Conservation (phyloP, 208 protist genomes). For the Endotrypanum monterogeii region DNA sequence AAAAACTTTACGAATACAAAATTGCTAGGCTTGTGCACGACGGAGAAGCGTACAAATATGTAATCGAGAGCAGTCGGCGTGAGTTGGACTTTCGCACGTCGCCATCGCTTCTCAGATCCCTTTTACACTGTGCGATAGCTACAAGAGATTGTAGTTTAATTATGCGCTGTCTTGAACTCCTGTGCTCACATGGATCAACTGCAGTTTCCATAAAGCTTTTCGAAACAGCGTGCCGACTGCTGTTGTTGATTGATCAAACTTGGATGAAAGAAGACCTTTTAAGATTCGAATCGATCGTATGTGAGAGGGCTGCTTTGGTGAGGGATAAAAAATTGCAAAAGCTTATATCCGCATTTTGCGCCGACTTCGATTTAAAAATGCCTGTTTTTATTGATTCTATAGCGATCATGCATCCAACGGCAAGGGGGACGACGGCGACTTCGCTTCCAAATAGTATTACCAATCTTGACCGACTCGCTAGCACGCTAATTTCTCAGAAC, state of each 20-base stretch:
- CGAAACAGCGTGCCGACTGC: conserved; percentile 11
- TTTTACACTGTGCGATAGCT: conserved; percentile 26
- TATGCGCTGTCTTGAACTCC: conserved; percentile 8
- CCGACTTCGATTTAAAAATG: conserved; percentile 31
- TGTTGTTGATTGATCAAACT: conserved; percentile 2
- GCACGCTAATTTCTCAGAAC: conserved; percentile 9
- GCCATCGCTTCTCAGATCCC: conserved; percentile 24
- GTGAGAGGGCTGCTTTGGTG: conserved; percentile 8
- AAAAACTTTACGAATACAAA: conserved; percentile 22
- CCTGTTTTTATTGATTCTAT: conserved; percentile 11
- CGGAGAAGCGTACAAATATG: conserved; percentile 15
- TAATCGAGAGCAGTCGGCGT: conserved; percentile 10
- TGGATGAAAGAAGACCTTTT: conserved; percentile 6
- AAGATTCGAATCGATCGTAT: conserved; percentile 18
- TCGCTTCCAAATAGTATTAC: conserved; percentile 9
- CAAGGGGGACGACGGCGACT: background rate
- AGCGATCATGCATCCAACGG: background rate
- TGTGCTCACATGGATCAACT: background rate
- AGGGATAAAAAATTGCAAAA: conserved; percentile 15
- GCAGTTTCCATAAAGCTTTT: conserved; percentile 17
- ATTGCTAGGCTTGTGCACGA: conserved; percentile 26
- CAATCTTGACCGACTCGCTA: conserved; percentile 28
- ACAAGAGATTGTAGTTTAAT: conserved; percentile 1
- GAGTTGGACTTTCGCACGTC: conserved; percentile 21
- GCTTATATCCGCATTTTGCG: conserved; percentile 21